phyloP scores from a whole-genome alignment of 371 early-diverging fungal species.

The Circinella minor region DNA sequence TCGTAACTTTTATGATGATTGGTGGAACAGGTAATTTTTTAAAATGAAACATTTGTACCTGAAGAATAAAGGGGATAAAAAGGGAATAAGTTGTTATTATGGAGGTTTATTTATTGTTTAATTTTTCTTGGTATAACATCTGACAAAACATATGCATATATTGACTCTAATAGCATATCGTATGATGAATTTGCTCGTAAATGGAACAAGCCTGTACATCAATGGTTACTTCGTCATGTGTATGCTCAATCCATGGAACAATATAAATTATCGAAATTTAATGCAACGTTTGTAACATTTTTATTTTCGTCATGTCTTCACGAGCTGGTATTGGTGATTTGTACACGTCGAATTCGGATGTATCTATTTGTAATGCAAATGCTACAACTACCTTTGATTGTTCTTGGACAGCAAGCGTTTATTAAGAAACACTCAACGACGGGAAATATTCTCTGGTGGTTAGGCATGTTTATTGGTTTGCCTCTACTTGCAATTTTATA shows the following conservation, averaged over 20 bases:
- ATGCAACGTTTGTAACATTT: slow-evolving; percentile 85
- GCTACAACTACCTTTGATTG: slow-evolving; percentile 92
- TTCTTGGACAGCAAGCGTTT: slow-evolving; percentile 61
- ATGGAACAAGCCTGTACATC: slow-evolving; percentile 99
- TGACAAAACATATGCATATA: background rate
- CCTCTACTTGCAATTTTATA: slow-evolving; percentile 83
- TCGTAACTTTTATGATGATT: slow-evolving; percentile 96
- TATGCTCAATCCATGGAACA: slow-evolving; percentile 83
- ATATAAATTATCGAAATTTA: slow-evolving; percentile 73
- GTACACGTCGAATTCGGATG: slow-evolving; percentile 73
- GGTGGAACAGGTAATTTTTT: slow-evolving; percentile 88
- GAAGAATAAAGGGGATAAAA: too few relatives aligned
- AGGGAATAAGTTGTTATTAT: background rate
- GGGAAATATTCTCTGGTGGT: slow-evolving; percentile 89
- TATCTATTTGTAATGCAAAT: slow-evolving; percentile 91
- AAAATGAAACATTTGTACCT: background rate
- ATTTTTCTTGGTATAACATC: background rate
- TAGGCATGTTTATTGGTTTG: slow-evolving; percentile 80
- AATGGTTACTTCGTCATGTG: slow-evolving; percentile 93
- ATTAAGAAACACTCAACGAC: slow-evolving; percentile 67
- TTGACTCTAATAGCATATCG: slow-evolving; percentile 50
- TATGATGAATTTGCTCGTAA: slow-evolving; percentile 96
- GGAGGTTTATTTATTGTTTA: background rate
- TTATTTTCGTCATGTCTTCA: slow-evolving; percentile 87
- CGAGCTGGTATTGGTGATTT: slow-evolving; percentile 87